phyloP scores from a whole-genome alignment of 169 alveolate genomes.

The Pseudocohnilembus persalinus region DNA sequence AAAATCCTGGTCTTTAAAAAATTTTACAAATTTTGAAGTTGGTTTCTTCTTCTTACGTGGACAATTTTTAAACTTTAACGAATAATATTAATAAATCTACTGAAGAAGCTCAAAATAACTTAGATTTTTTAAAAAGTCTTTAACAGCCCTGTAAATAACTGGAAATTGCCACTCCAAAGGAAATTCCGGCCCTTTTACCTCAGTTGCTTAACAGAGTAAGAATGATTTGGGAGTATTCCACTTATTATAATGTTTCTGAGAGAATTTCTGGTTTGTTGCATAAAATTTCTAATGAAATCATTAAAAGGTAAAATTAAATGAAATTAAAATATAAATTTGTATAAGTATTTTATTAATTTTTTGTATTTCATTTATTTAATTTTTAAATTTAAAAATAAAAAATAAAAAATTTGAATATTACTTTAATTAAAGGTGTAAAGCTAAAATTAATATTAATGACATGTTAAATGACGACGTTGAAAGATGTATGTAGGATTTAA shows the following conservation, averaged over 20 bases:
- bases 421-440: too few relatives aligned
- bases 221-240: conserved; percentile 88
- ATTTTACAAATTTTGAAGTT: conserved; percentile 80
- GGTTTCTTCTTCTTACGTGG: conserved; percentile 87
- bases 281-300: conserved; percentile 90
- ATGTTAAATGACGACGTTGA: conserved; percentile 85
- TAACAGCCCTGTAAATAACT: conserved; percentile 88
- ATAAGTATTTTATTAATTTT: too few relatives aligned
- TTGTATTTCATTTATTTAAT: too few relatives aligned
- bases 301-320: too few relatives aligned
- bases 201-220: conserved; percentile 90
- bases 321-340: too few relatives aligned
- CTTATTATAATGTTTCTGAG: conserved; percentile 86
- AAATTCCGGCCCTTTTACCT: conserved; percentile 86
- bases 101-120: conserved; percentile 86
- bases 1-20: conserved; percentile 81
- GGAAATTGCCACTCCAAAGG: conserved; percentile 84
- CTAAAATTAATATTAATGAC: conserved; percentile 84
- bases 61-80: conserved; percentile 86
- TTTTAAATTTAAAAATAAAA: too few relatives aligned
- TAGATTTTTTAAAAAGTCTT: conserved; percentile 82
- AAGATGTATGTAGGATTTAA: conserved; percentile 85
- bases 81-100: conserved; percentile 84
- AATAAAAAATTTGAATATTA: too few relatives aligned
- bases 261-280: conserved; percentile 88